Conservation (phyloP, 139 green algal genomes). For the Ettlia oleoabundans region DNA sequence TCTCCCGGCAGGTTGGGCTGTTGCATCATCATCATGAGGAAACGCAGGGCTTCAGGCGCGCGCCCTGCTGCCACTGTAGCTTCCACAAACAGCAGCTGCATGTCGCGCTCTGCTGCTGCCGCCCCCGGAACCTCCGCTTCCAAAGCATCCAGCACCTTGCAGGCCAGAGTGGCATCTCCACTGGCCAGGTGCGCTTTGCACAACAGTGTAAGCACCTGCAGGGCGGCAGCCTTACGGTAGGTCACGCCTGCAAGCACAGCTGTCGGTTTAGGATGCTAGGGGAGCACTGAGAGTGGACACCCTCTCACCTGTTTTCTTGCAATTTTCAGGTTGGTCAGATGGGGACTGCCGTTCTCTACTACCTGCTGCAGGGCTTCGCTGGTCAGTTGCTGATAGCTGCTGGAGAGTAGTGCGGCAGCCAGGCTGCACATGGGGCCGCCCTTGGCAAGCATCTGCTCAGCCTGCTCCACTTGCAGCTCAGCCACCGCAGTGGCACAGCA, state of each 20-base stretch:
- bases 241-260: too few species aligned
- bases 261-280: too few species aligned
- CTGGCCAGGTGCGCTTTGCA: conserved; percentile 33
- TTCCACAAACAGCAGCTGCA: neutral
- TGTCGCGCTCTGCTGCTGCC: neutral
- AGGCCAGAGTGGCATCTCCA: conserved; percentile 4
- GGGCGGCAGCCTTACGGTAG: too few species aligned
- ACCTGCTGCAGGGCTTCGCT: neutral
- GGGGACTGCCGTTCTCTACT: neutral
- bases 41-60: conserved; percentile 4
- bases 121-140: neutral
- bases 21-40: neutral
- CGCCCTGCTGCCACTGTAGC: neutral
- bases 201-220: conserved; percentile 20
- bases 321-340: neutral
- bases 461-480: conserved; percentile 34
- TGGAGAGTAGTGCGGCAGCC: conserved; percentile 11
- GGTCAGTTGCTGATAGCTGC: conserved; percentile 21
- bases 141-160: conserved; percentile 15
- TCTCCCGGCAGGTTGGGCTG: neutral
- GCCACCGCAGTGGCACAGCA: conserved; percentile 21
- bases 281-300: too few species aligned
- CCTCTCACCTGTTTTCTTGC: conserved; percentile 12
- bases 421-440: conserved; percentile 1
- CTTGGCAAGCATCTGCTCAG: conserved; percentile 3